Base-by-base conservation (phyloP, 805 yeast genomes). In the Yamadazyma sp. region DNA sequence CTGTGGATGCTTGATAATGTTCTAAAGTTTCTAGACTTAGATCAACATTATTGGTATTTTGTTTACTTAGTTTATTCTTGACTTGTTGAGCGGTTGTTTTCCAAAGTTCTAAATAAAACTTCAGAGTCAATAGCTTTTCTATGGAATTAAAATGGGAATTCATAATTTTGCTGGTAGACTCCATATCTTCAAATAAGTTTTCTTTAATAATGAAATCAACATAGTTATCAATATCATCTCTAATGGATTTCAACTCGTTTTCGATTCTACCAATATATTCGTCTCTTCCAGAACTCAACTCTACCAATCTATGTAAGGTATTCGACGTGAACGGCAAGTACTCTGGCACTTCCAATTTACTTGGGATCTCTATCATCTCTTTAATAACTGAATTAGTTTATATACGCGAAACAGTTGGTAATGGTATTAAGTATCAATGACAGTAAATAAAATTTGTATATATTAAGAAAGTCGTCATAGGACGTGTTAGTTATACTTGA, bases 191-290 rank as follows among this genome's bases (percentile, higher is more conserved):
- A n/a, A 30, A 17, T 10, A 26, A 26, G 26, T 32, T 28, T 13
- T 44, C 44, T 15, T 35, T 27, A 4, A 40, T 15, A 8, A 39
- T 24, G 25, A 42, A 42, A 5, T 42, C 31, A 12, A 44, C 12
- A 12, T 31, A 44, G 8, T 20, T 20, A 10, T 44, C 36, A 3
- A 37, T 36, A 12, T 39, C 42, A 7, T 44, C 43, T 23, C 35
- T 48, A 19, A 51, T 48, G 7, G 37, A 39, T 15, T 41, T 45
- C 38, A 42, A 41, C 3, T 26, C 39, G 6, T 44, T 47, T 8
- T 38, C 53, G 12, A 33, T 40, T 10, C 23, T 42, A 12, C 7
- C 3, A 35, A 36, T 22, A 40, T 39, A 8, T 35, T 38, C 33
- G 9, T 33, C 28, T 17, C 19, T 23, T 27, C 31, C 13, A 2